These are phyloP conservation scores for Euphorbia corollata DNA, from an alignment of 441 rosid species.

Conservation along the genomic window DNA sequence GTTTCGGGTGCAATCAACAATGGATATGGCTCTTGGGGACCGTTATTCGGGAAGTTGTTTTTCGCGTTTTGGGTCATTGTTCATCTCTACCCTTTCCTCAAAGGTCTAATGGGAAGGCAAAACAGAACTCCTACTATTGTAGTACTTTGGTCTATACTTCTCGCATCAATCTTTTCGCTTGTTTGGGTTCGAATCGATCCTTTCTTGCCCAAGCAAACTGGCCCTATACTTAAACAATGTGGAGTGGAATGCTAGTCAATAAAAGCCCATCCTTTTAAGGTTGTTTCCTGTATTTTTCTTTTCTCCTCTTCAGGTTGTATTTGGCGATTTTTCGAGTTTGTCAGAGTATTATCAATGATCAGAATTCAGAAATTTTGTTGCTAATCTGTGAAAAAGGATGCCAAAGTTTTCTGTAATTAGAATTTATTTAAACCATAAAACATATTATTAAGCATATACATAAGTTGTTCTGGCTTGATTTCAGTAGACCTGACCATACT, in stretches of 20 bases:
- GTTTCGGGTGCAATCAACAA: slow-evolving; percentile 81
- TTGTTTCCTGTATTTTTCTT: slow-evolving; percentile 6
- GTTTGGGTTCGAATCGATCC: slow-evolving; percentile 94
- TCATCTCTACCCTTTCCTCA: slow-evolving; percentile 91
- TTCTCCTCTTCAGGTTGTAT: not conserved
- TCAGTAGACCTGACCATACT: too few species aligned
- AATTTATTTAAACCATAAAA: not conserved
- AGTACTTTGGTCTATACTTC: slow-evolving; percentile 77
- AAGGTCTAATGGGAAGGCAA: slow-evolving; percentile 79
- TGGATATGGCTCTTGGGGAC: slow-evolving; percentile 88
- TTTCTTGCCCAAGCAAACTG: slow-evolving; percentile 77
- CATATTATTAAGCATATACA: too few species aligned
- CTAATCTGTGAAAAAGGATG: not conserved
- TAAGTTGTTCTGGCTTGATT: too few species aligned
- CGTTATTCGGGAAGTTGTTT: slow-evolving; percentile 80
- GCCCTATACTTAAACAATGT: slow-evolving; percentile 78
- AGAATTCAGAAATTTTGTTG: slow-evolving; percentile 7
- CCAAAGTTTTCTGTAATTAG: not conserved
- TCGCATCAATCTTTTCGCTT: slow-evolving; percentile 76
- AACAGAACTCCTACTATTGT: slow-evolving; percentile 89
- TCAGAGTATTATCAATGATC: not conserved
- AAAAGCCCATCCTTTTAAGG: not conserved
- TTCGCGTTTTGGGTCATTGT: slow-evolving; percentile 91
- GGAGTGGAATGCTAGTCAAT: slow-evolving; percentile 69
- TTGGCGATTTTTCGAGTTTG: not conserved